phyloP scores from a whole-genome alignment of 2,329 filamentous ascomycete species.

The Sarocladiaceae sp. region DNA sequence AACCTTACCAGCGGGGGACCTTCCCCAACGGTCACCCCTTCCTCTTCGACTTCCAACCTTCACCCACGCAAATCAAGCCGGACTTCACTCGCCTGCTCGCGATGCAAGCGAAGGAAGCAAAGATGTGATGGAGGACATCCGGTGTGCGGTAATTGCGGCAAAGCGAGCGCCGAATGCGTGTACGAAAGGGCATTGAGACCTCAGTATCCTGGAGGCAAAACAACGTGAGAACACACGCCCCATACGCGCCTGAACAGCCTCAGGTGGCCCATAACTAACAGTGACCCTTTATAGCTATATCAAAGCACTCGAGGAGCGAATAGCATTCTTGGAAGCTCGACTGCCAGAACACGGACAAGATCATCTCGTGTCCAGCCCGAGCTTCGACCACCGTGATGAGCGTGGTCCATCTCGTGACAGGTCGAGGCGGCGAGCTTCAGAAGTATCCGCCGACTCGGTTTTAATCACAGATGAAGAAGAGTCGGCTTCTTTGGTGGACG shows the following conservation, averaged over 20 bases:
- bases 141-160: background rate
- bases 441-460: slow-evolving; percentile 6
- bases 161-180: background rate
- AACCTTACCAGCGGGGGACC: no score
- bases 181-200: background rate
- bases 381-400: no score
- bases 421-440: slow-evolving; percentile 1
- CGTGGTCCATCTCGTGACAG: no score
- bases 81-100: background rate
- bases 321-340: slow-evolving; percentile 22
- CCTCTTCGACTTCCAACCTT: no score
- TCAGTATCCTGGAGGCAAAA: background rate
- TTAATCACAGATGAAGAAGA: slow-evolving; percentile 15
- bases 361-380: slow-evolving; percentile 15
- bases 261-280: no score
- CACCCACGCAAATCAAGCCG: background rate
- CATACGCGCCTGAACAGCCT: no score
- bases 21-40: no score
- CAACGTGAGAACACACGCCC: no score
- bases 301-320: slow-evolving; percentile 22
- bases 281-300: slow-evolving; percentile 20
- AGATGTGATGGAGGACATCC: background rate
- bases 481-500: slow-evolving; percentile 17
- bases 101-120: background rate
- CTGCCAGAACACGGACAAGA: slow-evolving; percentile 22